phyloP scores from a whole-genome alignment of 225 moss, liverwort and hornwort species.

The Sphagnum tenellum region DNA sequence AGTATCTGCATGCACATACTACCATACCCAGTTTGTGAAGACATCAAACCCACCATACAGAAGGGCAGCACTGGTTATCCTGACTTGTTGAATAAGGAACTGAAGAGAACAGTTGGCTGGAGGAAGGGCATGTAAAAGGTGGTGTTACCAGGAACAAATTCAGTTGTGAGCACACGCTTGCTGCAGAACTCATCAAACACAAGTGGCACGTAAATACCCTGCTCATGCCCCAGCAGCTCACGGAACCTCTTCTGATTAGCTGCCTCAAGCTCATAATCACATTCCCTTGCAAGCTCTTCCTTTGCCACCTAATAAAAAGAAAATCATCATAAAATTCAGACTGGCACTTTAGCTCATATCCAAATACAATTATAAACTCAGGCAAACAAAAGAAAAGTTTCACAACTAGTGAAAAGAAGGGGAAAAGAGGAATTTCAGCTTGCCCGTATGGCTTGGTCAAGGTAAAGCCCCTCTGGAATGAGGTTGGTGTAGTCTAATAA shows the following conservation, averaged over 20 bases:
- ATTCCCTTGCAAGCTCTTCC: constrained; percentile 47
- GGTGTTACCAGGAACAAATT: constrained; percentile 34
- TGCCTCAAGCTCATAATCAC: constrained; percentile 43
- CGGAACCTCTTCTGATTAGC: constrained; percentile 36
- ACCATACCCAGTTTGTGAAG: neutral
- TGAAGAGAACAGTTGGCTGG: no score
- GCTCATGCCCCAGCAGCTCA: constrained; percentile 26
- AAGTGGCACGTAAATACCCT: constrained; percentile 38
- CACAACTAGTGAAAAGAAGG: neutral
- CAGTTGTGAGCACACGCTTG: constrained; percentile 37
- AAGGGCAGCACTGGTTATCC: no score
- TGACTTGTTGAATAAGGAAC: no score
- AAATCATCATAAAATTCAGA: no score
- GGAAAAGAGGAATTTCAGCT: neutral
- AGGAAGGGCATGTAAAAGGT: no score
- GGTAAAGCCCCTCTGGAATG: constrained; percentile 49
- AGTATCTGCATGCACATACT: no score
- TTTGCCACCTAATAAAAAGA: constrained; percentile 35
- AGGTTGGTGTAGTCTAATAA: constrained; percentile 46
- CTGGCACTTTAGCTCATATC: no score
- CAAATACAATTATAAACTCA: no score
- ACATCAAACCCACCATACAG: neutral
- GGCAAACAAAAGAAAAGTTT: no score
- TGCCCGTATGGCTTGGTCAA: constrained; percentile 53
- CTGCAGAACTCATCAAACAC: constrained; percentile 47